These are phyloP conservation scores for Oxyria digyna DNA, from an alignment of 148 eudicot genomes.

Conservation along the genomic window DNA sequence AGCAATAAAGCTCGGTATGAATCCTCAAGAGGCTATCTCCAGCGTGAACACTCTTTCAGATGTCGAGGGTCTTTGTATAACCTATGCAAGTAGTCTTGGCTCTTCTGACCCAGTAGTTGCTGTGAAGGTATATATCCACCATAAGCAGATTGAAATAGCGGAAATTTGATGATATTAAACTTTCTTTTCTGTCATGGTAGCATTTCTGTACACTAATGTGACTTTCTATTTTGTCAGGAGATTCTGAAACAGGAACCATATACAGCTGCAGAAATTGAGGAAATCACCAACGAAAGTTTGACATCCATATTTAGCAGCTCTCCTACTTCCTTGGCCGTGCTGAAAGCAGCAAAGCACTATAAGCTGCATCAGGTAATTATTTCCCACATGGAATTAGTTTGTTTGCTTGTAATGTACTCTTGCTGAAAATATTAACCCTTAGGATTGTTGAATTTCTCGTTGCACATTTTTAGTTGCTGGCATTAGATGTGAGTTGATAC, in stretches of 20 bases:
- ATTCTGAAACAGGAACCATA: slow-evolving; percentile 71
- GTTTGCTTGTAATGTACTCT: background rate
- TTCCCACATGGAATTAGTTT: background rate
- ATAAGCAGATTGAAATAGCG: background rate
- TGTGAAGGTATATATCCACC: slow-evolving; percentile 52
- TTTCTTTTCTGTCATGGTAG: background rate
- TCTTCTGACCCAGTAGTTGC: slow-evolving; percentile 84
- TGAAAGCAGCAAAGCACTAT: slow-evolving; percentile 65
- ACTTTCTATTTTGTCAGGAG: slow-evolving; percentile 33
- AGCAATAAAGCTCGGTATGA: slow-evolving; percentile 86
- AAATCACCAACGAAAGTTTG: slow-evolving; percentile 38
- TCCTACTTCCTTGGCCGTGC: slow-evolving; percentile 75
- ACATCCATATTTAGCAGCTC: slow-evolving; percentile 52
- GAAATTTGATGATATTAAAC: background rate
- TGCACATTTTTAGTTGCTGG: background rate
- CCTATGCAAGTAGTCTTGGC: slow-evolving; percentile 53
- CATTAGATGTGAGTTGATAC: background rate
- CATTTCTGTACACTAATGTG: background rate
- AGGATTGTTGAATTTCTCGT: background rate
- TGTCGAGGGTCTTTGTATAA: slow-evolving; percentile 82
- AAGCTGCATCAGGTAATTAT: slow-evolving; percentile 68
- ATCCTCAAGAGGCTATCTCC: slow-evolving; percentile 61
- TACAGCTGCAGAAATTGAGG: slow-evolving; percentile 65
- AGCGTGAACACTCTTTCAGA: slow-evolving; percentile 80
- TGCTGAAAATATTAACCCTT: background rate